These are phyloP conservation scores for Alternaria arbusti DNA, from an alignment of 2,329 filamentous ascomycete species.

Conservation along the genomic window DNA sequence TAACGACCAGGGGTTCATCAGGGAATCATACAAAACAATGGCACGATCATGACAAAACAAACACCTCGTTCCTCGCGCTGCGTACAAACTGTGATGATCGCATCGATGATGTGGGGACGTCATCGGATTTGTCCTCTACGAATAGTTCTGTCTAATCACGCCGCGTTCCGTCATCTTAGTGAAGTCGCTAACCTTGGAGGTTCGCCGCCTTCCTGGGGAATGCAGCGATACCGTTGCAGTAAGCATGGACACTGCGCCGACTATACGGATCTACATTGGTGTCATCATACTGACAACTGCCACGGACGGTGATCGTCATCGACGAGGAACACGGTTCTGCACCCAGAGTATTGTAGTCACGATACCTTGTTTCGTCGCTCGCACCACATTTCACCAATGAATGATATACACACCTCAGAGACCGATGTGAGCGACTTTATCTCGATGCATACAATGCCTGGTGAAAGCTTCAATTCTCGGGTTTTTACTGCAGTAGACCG, in stretches of 20 bases:
- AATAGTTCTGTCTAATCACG: not conserved
- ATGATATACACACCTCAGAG: not conserved
- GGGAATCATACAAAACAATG: conserved; percentile 46
- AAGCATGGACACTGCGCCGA: not conserved
- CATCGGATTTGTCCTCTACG: not conserved
- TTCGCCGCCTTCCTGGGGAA: not conserved
- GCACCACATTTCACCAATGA: not conserved
- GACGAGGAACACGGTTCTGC: not conserved
- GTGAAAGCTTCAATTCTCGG: not conserved
- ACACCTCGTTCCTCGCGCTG: not conserved
- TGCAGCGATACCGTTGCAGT: not conserved
- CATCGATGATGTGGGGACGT: not conserved
- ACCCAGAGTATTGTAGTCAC: not conserved
- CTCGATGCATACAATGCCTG: not conserved
- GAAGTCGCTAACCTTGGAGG: not conserved
- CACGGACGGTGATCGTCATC: not conserved
- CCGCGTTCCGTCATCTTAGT: not conserved
- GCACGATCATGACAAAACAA: conserved; percentile 40
- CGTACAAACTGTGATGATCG: not conserved
- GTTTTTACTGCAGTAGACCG: not conserved
- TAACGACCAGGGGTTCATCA: conserved; percentile 45
- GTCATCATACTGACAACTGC: not conserved
- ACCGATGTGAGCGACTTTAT: not conserved
- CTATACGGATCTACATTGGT: not conserved
- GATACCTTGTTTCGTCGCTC: not conserved